These are phyloP conservation scores for Trichothecium sympodiale DNA, from an alignment of 2,329 filamentous ascomycete genomes.

Conservation along the genomic window DNA sequence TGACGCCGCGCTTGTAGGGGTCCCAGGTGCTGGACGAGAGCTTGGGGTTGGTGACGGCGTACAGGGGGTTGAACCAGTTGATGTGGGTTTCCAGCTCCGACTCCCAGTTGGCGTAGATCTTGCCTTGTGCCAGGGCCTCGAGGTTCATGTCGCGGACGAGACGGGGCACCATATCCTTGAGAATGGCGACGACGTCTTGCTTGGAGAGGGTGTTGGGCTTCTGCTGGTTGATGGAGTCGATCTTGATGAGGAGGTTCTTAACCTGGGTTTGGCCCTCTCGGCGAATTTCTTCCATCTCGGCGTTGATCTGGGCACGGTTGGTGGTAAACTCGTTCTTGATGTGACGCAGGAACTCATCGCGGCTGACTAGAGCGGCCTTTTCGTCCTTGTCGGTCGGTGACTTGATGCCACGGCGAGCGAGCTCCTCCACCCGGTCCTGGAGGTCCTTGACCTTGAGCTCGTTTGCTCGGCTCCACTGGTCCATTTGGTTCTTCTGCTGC, in stretches of 20 bases:
- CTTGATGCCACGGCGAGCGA: slow-evolving; percentile 15
- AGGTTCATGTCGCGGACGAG: slow-evolving; percentile 34
- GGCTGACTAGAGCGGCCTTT: slow-evolving; percentile 24
- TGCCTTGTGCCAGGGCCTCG: slow-evolving; percentile 32
- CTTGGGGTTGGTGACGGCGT: slow-evolving; percentile 50
- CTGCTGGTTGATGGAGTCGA: slow-evolving; percentile 11
- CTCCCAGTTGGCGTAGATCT: slow-evolving; percentile 33
- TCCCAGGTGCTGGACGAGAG: slow-evolving; percentile 50
- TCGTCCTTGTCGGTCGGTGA: no score
- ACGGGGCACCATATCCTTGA: slow-evolving; percentile 29
- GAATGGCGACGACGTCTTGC: slow-evolving; percentile 27
- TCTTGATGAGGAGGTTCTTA: slow-evolving; percentile 19
- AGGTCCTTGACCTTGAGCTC: slow-evolving; percentile 25
- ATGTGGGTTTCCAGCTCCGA: slow-evolving; percentile 39
- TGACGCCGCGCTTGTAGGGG: slow-evolving; percentile 11
- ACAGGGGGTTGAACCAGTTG: slow-evolving; percentile 63
- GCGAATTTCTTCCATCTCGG: slow-evolving; percentile 25
- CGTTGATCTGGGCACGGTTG: slow-evolving; percentile 26
- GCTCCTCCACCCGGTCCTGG: slow-evolving; percentile 21
- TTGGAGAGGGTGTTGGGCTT: slow-evolving; percentile 22
- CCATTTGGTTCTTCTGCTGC: slow-evolving; percentile 32
- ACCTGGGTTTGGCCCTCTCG: slow-evolving; percentile 15
- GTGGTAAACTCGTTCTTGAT: slow-evolving; percentile 26
- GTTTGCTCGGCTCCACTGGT: slow-evolving; percentile 41
- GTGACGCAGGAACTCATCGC: slow-evolving; percentile 35